A percentile compares a stretch with the other conserved stretches of the same genome.
phyloP scores from a whole-genome alignment of 164 flowering plant genomes.

The Liriodendron chinense region DNA sequence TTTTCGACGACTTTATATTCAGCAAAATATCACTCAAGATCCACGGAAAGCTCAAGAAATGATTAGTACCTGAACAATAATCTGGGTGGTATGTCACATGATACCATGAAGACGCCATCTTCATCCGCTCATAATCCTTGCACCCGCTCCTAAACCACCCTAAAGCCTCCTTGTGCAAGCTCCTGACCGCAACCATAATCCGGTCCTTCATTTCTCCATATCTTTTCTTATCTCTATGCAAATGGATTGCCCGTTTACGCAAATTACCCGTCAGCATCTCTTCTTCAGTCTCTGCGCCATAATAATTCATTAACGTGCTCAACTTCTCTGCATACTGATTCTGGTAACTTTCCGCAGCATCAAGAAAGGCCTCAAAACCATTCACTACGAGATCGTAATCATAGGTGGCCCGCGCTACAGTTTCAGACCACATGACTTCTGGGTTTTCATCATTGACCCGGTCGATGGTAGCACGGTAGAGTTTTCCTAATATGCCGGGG shows the following conservation, averaged over 20 bases:
- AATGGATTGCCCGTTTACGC: constrained; percentile 33
- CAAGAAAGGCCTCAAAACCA: constrained; percentile 65
- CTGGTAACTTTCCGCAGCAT: constrained; percentile 48
- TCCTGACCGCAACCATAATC: constrained; percentile 46
- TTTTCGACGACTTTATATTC: constrained; percentile 45
- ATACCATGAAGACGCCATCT: constrained; percentile 93
- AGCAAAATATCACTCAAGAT: constrained; percentile 64
- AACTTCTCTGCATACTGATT: constrained; percentile 56
- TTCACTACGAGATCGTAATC: constrained; percentile 65
- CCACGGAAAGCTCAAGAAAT: constrained; percentile 89
- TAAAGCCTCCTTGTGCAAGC: constrained; percentile 58
- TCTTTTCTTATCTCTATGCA: constrained; percentile 64
- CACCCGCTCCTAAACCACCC: constrained; percentile 70
- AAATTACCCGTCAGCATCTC: constrained; percentile 83
- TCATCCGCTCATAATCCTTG: constrained; percentile 26
- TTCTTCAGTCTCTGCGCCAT: constrained; percentile 61
- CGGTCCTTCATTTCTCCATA: constrained; percentile 78
- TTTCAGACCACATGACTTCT: constrained; percentile 24
- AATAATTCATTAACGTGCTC: constrained; percentile 52
- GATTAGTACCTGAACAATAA: constrained; percentile 25
- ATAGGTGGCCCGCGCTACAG: constrained; percentile 35
- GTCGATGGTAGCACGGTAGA: constrained; percentile 58
- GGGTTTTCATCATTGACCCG: constrained; percentile 20
- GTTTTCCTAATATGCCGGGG: constrained; percentile 65
- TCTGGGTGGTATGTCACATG: constrained; percentile 77